These are phyloP conservation scores for Asterella californica DNA, from an alignment of 225 moss, liverwort and hornwort genomes.

Conservation along the genomic window DNA sequence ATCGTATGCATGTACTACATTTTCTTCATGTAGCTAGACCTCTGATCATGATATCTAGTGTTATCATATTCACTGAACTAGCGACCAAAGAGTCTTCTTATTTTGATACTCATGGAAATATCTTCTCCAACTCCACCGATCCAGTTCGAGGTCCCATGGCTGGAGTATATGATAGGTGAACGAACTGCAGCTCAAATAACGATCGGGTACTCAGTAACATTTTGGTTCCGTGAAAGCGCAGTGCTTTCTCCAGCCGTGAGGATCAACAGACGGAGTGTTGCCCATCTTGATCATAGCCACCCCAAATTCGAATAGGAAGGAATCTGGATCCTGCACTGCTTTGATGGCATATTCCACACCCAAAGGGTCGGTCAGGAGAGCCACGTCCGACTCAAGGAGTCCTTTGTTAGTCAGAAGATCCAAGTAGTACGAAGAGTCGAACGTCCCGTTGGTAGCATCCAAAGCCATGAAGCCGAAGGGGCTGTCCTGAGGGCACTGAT, in stretches of 20 bases:
- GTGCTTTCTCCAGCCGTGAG: background rate
- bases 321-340: background rate
- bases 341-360: background rate
- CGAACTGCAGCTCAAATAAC: background rate
- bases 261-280: background rate
- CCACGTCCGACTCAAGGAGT: no score
- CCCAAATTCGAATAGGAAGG: background rate
- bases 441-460: background rate
- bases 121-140: no score
- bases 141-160: no score
- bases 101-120: no score
- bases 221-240: background rate
- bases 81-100: no score
- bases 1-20: no score
- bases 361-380: background rate
- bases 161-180: background rate
- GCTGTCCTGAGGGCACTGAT: background rate
- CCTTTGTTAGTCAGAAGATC: background rate
- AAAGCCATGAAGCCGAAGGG: background rate
- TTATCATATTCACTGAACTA: no score
- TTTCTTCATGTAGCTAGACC: no score
- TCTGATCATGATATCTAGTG: no score
- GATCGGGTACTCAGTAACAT: background rate
- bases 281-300: background rate
- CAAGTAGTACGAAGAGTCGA: background rate